phyloP scores from a whole-genome alignment of 306 rosid genomes.

The Hippophae tibetana region DNA sequence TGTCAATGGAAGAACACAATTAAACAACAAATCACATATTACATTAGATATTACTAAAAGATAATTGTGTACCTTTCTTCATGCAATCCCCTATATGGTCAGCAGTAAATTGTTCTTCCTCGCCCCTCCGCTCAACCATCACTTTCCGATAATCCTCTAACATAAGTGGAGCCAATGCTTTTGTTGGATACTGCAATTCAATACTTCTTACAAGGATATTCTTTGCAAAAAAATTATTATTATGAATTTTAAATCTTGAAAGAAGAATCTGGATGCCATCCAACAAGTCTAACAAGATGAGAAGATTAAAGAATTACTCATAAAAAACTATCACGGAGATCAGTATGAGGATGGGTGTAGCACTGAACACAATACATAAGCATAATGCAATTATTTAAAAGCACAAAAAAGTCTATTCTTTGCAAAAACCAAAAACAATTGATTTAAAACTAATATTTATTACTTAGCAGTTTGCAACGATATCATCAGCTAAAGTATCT shows the following conservation, averaged over 20 bases:
- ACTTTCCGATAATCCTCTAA: slow-evolving; percentile 80
- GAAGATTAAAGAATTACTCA: too few species aligned
- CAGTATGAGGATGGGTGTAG: too few species aligned
- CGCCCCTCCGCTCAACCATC: slow-evolving; percentile 90
- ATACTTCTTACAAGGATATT: background rate
- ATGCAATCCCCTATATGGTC: slow-evolving; percentile 64
- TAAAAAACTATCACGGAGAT: too few species aligned
- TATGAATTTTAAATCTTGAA: slow-evolving; percentile 7
- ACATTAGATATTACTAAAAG: background rate
- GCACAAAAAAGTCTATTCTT: too few species aligned
- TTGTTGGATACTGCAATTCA: slow-evolving; percentile 76
- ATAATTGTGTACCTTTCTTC: slow-evolving; percentile 56
- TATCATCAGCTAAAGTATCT: too few species aligned
- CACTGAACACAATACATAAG: too few species aligned
- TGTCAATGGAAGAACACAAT: background rate
- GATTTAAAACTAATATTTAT: too few species aligned
- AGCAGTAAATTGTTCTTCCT: slow-evolving; percentile 68
- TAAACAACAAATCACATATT: background rate
- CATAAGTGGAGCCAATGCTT: slow-evolving; percentile 86
- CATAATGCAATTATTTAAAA: too few species aligned
- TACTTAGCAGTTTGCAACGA: too few species aligned
- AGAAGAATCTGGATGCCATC: background rate
- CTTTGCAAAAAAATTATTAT: slow-evolving; percentile 5
- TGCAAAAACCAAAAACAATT: too few species aligned
- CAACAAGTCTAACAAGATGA: background rate